Conservation (phyloP, 352 stramenopile genomes). For the Globisporangium iwayamae region DNA sequence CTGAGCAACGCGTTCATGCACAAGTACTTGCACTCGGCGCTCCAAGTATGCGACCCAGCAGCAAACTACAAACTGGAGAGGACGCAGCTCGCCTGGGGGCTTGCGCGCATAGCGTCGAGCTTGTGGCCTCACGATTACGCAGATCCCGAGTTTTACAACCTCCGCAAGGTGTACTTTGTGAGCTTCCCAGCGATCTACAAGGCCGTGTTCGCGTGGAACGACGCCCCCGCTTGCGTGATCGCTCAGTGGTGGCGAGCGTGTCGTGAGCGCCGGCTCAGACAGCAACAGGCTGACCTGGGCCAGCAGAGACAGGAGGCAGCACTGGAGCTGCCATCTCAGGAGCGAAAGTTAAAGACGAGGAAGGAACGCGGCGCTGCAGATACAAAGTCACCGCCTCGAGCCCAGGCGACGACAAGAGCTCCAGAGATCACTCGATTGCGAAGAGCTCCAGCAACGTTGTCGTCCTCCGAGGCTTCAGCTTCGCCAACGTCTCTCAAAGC, state of each 20-base stretch:
- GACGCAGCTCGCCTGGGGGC: slow-evolving; percentile 25
- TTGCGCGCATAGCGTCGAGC: slow-evolving; percentile 15
- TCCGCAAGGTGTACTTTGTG: slow-evolving; percentile 27
- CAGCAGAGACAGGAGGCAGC: not conserved
- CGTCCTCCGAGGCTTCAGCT: not conserved
- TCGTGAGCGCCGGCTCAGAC: not conserved
- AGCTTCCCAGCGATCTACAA: slow-evolving; percentile 34
- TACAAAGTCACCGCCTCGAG: not conserved
- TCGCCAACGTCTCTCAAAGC: not conserved
- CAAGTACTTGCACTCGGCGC: slow-evolving; percentile 24
- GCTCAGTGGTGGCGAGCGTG: slow-evolving; percentile 28
- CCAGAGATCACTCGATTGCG: not conserved
- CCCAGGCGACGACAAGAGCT: not conserved
- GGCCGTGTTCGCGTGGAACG: slow-evolving; percentile 35
- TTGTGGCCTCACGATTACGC: not conserved
- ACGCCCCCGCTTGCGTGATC: slow-evolving; percentile 27
- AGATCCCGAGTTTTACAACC: slow-evolving; percentile 23
- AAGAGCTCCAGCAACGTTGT: not conserved
- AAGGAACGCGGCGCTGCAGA: not conserved
- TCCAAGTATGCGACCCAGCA: slow-evolving; percentile 22
- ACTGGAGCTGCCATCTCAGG: not conserved
- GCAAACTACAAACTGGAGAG: slow-evolving; percentile 19
- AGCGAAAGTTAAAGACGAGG: not conserved
- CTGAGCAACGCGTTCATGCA: slow-evolving; percentile 20
- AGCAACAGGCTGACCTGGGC: not conserved